Base-by-base conservation (phyloP, 179 eudicot species). In the Camellia oleifera region DNA sequence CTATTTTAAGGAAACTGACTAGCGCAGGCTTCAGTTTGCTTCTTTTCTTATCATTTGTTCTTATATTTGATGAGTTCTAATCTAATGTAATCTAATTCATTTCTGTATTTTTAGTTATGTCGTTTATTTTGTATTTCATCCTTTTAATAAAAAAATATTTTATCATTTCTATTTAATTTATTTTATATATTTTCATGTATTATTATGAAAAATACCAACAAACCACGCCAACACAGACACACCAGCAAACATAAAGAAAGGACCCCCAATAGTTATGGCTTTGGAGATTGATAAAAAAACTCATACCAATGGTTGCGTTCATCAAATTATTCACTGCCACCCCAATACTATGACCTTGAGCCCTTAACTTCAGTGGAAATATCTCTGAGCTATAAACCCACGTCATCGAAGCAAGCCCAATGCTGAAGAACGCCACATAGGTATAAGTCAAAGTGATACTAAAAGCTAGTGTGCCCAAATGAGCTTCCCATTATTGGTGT, bases 301-400 rank as follows among this genome's bases (percentile, higher is more conserved):
- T 85, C 93, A 88, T 91, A 2, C 91, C 88, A 50, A 93, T 81
- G 0, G 85, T 82, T 0, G 93, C 97, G 63, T 90, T 92, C 82
- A 81, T 88, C 4, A 82, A 18, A 83, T 94, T 85, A 65, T 91
- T 92, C 69, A 93, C 93, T 3, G 92, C 97, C 45, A 93, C 93
- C 17, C 91, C 89, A 5, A 93, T 65, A 9, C 91, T 83, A 15
- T 84, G 83, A 7, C 93, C 97, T 4, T 87, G 82, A 3, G 87
- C 97, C 82, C 95, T 79, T 3, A 90, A 78, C 78, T 71, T 85
- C 12, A 85, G 61, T 0, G 97, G 97, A 67, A 89, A 93, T 3
- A 93, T 90, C 88, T 91, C 95, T 0, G 97, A 82, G 48, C 88
- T 84, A 44, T 93, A 93, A 2, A 93, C 95, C 93, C 92, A 93